These are phyloP conservation scores for Lasiodiplodia gonubiensis DNA, from an alignment of 2,329 filamentous ascomycete genomes.

Conservation along the genomic window DNA sequence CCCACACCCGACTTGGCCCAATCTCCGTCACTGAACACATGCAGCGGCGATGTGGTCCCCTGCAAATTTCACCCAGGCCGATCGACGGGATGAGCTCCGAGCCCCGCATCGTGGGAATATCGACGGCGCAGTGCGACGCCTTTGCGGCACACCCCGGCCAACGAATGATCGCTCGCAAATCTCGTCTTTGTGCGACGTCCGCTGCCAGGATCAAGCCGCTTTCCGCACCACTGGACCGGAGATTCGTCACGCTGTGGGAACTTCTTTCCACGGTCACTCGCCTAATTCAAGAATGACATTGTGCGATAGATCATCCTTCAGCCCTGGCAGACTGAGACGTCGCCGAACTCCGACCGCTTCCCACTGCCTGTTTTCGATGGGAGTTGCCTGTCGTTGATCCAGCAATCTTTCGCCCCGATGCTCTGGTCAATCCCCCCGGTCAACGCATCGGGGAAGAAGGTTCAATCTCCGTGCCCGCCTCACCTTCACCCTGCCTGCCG, in stretches of 20 bases:
- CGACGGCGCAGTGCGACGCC: neutral
- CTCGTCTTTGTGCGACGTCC: neutral
- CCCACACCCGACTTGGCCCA: neutral
- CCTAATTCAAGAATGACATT: neutral
- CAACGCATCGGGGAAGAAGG: neutral
- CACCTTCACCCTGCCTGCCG: neutral
- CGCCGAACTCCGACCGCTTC: neutral
- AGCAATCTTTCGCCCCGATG: neutral
- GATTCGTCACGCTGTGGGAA: neutral
- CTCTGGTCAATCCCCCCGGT: neutral
- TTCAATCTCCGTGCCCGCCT: neutral
- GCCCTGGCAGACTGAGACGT: neutral
- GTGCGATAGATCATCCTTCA: neutral
- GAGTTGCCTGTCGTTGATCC: neutral
- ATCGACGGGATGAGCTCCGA: neutral
- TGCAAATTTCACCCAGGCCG: neutral
- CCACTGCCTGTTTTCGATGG: neutral
- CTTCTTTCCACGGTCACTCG: neutral
- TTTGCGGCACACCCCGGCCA: neutral
- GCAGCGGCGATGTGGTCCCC: neutral
- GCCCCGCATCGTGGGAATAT: neutral
- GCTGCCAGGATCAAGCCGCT: neutral
- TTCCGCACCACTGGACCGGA: neutral
- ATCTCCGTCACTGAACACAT: neutral
- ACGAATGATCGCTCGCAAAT: constrained; percentile 15